Evolutionary conservation across 2,329 filamentous ascomycete genomes (phyloP), one percentile per base, ranked within the genome.

Genomic region (Trichoderma afroharzianum): DNA sequence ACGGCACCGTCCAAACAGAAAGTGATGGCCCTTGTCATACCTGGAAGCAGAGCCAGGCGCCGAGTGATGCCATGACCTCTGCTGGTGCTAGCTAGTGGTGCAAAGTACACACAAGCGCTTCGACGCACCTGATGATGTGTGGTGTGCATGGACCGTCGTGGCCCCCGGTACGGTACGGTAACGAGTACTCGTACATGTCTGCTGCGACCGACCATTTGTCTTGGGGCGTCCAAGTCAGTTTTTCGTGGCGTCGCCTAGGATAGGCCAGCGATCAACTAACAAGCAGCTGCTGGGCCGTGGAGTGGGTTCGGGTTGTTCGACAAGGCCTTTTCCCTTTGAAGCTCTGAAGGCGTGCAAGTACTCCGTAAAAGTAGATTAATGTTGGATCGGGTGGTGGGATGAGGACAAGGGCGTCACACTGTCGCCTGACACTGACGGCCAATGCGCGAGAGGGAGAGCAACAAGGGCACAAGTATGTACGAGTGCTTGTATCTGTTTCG

Each of bases 361-460:
- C 39, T 58, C 32, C 55, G 32, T 39, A 28, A 24, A 57, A 67
- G 36, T 69, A 69, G 47, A 36, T 69, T 36, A 53, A 61, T 18
- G 57, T 68, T 68, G 66, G 55, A 68, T 68, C 33, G 28, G 55
- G 66, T 69, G 66, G 66, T 69, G 57, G 57, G 57, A 50, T 61
- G 57, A 47, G 66, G 36, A 59, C 66, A 50, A 28, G 57, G 39
- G 33, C 66, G 57, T 61, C 55, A 59, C 66, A 61, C 32, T 30
- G 63, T 58, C 64, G 64, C 53, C 64, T 53, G 66, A 69, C 57
- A 47, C 57, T 18, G 55, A 68, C 36, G 53, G 66, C 24, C 26
- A 61, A 36, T 28, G 63, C 50, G 33, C 47, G 33, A 53, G 57
- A 50, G 43, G 43, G 43, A 50, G 43, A 50, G 43, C 43, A 50